These are phyloP conservation scores for Aotearoamyces nothofagi DNA, from an alignment of 2,329 filamentous ascomycete genomes.

Conservation along the genomic window DNA sequence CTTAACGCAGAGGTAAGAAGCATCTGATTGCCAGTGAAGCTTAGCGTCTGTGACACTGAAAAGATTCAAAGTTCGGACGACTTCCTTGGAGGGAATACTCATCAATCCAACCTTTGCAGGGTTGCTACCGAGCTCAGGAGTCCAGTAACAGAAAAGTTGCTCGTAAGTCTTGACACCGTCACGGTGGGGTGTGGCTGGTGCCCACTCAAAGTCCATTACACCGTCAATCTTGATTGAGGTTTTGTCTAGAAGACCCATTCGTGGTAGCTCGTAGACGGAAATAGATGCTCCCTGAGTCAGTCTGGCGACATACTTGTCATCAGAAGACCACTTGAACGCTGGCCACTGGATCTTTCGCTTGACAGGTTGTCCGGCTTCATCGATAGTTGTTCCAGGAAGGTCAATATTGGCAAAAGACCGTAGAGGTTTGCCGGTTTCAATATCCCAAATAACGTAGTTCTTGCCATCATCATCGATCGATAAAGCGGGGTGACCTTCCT, in stretches of 20 bases:
- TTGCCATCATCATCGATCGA: constrained; percentile 92
- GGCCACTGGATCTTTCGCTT: constrained; percentile 98
- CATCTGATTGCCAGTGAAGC: constrained; percentile 96
- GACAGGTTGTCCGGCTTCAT: constrained; percentile 45
- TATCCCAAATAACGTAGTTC: constrained; percentile 98
- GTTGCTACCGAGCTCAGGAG: constrained; percentile 93
- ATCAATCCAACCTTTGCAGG: constrained; percentile 94
- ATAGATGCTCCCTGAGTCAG: constrained; percentile 81
- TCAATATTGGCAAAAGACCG: constrained; percentile 91
- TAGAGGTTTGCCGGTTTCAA: constrained; percentile 75
- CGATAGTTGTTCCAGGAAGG: constrained; percentile 43
- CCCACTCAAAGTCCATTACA: constrained; percentile 97
- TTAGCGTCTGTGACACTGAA: constrained; percentile 98
- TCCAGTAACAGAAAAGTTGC: constrained; percentile 97
- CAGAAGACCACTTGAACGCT: constrained; percentile 97
- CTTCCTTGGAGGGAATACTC: constrained; percentile 88
- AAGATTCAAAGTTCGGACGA: constrained; percentile 86
- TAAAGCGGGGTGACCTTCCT: constrained; percentile 70
- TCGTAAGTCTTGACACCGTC: constrained; percentile 85
- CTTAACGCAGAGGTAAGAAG: constrained; percentile 91
- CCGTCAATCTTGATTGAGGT: constrained; percentile 91
- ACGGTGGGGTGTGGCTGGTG: constrained; percentile 65
- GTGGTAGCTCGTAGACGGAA: constrained; percentile 76
- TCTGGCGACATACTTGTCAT: constrained; percentile 92
- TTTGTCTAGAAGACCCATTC: constrained; percentile 84